A percentile compares a stretch with the other conserved stretches of the same genome.
Evolutionary conservation across 495 filamentous ascomycete species (phyloP).

Genomic region (Xylaria intraflava): DNA sequence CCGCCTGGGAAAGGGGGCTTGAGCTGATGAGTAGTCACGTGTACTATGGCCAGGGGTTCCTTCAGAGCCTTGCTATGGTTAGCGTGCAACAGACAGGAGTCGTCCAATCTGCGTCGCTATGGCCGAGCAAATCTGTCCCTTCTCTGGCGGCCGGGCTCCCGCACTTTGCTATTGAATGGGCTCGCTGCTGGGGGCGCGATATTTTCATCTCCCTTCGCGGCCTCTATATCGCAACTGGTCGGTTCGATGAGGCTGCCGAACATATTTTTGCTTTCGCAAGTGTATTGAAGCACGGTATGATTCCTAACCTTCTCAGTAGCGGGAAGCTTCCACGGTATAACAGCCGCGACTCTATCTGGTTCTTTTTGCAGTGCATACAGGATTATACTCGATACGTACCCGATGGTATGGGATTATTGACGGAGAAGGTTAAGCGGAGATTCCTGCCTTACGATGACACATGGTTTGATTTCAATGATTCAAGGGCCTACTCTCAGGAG

Average conservation of each 20-base stretch:
- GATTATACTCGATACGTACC: slow-evolving; percentile 85
- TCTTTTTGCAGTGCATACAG: slow-evolving; percentile 90
- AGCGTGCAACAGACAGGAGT: slow-evolving; percentile 84
- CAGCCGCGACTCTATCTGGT: slow-evolving; percentile 94
- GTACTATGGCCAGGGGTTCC: slow-evolving; percentile 71
- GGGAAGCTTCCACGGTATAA: slow-evolving; percentile 94
- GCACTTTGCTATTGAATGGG: slow-evolving; percentile 92
- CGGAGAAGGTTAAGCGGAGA: slow-evolving; percentile 72
- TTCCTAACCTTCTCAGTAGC: slow-evolving; percentile 85
- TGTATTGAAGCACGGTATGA: slow-evolving; percentile 97
- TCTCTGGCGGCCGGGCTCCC: slow-evolving; percentile 90
- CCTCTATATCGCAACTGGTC: slow-evolving; percentile 78
- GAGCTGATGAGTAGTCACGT: slow-evolving; percentile 73
- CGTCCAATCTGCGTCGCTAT: slow-evolving; percentile 82
- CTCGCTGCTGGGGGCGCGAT: slow-evolving; percentile 94
- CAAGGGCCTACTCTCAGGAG: slow-evolving; percentile 74
- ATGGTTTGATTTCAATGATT: slow-evolving; percentile 75
- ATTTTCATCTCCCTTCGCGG: slow-evolving; percentile 93
- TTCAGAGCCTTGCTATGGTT: slow-evolving; percentile 80
- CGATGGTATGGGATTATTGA: slow-evolving; percentile 64
- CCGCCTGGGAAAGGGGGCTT: slow-evolving; percentile 70
- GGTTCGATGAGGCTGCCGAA: slow-evolving; percentile 80
- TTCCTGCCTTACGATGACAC: slow-evolving; percentile 94
- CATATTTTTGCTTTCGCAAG: slow-evolving; percentile 95
- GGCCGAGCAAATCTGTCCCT: slow-evolving; percentile 74